Conservation (phyloP, 257 asterid genomes). For the Verbascum thapsus region DNA sequence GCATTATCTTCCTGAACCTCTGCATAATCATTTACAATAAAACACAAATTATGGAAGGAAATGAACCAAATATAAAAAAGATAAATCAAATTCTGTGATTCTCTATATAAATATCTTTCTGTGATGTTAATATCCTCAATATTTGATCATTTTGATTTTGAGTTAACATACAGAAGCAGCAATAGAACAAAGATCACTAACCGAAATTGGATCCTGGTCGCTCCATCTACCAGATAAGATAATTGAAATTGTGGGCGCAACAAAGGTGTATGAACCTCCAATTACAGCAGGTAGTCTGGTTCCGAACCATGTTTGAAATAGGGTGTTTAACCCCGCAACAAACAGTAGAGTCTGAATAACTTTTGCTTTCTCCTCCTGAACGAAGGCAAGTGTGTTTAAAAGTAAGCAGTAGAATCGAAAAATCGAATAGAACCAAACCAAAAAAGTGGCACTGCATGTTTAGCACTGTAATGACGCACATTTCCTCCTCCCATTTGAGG, state of each 20-base stretch:
- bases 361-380: constrained; percentile 89
- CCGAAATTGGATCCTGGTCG: constrained; percentile 79
- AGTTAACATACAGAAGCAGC: not conserved
- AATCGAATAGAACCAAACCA: not conserved
- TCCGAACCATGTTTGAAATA: constrained; percentile 82
- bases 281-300: constrained; percentile 91
- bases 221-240: constrained; percentile 94
- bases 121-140: constrained; percentile 28
- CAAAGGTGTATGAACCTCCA: constrained; percentile 93
- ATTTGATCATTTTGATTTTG: constrained; percentile 2
- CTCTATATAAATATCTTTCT: constrained; percentile 11
- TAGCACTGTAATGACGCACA: constrained; percentile 47
- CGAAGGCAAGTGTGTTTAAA: constrained; percentile 5
- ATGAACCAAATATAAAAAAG: not conserved
- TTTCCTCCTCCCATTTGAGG: constrained; percentile 99
- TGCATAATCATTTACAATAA: constrained; percentile 31
- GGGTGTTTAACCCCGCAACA: constrained; percentile 86
- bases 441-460: not conserved
- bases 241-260: constrained; percentile 88
- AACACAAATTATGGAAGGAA: constrained; percentile 7
- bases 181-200: constrained; percentile 39
- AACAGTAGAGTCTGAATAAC: constrained; percentile 88
- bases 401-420: not conserved
- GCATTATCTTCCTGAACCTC: constrained; percentile 87
- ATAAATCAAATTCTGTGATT: not conserved